phyloP scores from a whole-genome alignment of 495 filamentous ascomycete species.

The Talaromyces proteolyticus region DNA sequence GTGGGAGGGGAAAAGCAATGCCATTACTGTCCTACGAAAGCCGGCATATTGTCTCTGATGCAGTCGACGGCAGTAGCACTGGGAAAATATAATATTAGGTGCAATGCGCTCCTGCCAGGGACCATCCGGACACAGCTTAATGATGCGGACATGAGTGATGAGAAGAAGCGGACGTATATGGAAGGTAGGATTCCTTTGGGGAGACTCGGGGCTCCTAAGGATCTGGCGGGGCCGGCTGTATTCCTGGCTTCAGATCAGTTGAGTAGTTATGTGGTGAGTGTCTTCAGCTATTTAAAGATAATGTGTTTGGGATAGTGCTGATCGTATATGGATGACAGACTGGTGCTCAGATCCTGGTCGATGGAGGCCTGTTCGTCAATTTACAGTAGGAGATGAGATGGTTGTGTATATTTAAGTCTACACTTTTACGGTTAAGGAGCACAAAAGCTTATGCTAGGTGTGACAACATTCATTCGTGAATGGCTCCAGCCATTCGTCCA shows the following conservation, averaged over 20 bases:
- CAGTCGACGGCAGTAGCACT: conserved; percentile 77
- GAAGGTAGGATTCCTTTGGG: conserved; percentile 79
- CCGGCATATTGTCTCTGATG: conserved; percentile 77
- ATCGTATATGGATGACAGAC: conserved; percentile 37
- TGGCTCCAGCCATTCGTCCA: not conserved
- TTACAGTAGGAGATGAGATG: conserved; percentile 39
- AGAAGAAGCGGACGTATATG: conserved; percentile 74
- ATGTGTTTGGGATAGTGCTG: conserved; percentile 4
- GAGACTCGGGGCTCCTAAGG: conserved; percentile 57
- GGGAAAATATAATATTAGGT: conserved; percentile 69
- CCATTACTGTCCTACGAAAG: conserved; percentile 92
- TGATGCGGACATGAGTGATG: conserved; percentile 65
- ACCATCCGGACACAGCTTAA: conserved; percentile 85
- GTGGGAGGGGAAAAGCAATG: conserved; percentile 77
- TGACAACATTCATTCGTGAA: not conserved
- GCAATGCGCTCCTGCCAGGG: conserved; percentile 81
- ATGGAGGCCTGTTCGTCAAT: conserved; percentile 73
- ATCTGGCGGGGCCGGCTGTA: conserved; percentile 79
- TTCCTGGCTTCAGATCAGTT: conserved; percentile 74
- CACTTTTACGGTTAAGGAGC: too few relatives aligned
- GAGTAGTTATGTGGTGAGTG: conserved; percentile 62
- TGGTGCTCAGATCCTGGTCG: conserved; percentile 78
- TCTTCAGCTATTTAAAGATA: not conserved
- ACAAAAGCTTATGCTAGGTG: not conserved
- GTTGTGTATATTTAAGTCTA: not conserved